These are phyloP conservation scores for Nematocida homosporus DNA, from an alignment of 371 early-diverging fungal genomes.

Conservation along the genomic window DNA sequence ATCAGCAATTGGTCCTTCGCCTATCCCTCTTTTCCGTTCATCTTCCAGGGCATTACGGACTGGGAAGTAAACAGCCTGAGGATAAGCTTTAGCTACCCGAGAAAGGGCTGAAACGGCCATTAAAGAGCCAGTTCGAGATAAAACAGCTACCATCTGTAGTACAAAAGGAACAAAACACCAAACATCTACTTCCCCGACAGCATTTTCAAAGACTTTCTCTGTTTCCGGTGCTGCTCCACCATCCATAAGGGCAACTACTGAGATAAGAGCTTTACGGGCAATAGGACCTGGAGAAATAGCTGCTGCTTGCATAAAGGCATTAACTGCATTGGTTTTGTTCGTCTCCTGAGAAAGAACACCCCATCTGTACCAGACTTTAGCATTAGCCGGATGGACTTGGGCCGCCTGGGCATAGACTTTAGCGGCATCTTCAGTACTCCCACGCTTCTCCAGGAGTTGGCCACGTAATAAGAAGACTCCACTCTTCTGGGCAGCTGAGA, in stretches of 20 bases:
- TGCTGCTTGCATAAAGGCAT: slow-evolving; percentile 84
- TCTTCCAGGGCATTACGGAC: slow-evolving; percentile 49
- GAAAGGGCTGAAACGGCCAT: slow-evolving; percentile 23
- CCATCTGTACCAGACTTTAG: slow-evolving; percentile 93
- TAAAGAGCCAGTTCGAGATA: slow-evolving; percentile 27
- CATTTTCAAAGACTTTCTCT: slow-evolving; percentile 45
- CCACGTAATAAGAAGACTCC: slow-evolving; percentile 92
- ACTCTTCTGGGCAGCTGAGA: slow-evolving; percentile 83
- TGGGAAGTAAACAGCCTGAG: slow-evolving; percentile 54
- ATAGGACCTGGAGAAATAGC: slow-evolving; percentile 37
- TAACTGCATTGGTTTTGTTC: slow-evolving; percentile 74
- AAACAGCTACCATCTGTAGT: slow-evolving; percentile 54
- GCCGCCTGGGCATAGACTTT: slow-evolving; percentile 83
- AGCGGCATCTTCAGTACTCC: slow-evolving; percentile 76
- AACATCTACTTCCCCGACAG: slow-evolving; percentile 39
- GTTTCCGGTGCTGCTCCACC: slow-evolving; percentile 15
- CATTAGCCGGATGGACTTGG: slow-evolving; percentile 77
- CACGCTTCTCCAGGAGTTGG: slow-evolving; percentile 69
- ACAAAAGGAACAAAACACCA: slow-evolving; percentile 60
- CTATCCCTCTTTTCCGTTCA: slow-evolving; percentile 33
- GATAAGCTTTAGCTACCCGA: slow-evolving; percentile 21
- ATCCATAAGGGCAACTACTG: slow-evolving; percentile 48
- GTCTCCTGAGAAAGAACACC: slow-evolving; percentile 83
- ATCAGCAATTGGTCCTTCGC: slow-evolving; percentile 32
- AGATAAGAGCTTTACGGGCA: slow-evolving; percentile 42